Evolutionary conservation across 352 stramenopile genomes (phyloP), one percentile per base, ranked within the genome.

Genomic region (Phytophthora pistaciae): DNA sequence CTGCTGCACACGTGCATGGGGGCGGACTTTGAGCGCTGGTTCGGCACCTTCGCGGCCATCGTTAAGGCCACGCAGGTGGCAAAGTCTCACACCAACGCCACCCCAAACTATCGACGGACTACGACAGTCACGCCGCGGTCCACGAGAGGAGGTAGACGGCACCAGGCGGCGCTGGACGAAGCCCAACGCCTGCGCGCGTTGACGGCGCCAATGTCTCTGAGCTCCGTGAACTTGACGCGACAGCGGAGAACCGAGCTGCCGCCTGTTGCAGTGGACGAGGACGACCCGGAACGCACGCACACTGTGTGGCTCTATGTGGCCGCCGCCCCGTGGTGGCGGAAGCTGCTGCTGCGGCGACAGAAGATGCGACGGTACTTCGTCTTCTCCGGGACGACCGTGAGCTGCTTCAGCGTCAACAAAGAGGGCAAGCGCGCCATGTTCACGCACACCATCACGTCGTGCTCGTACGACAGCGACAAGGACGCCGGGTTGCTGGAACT

Each of bases 321-420:
- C 31, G 42, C 78, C 31, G 70, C 63, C n/a, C 66, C 77, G 14
- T 83, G 77, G 79, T 89, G 81, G 81, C 56, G 55, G 8, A 60
- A 75, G 18, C 40, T 74, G 27, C 20, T 79, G 42, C 20, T 66
- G 21, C 44, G 62, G 56, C 52, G 68, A 13, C 66, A 70, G 3
- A 59, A 59, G 0, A 60, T 75, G 25, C 38, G 73, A 36, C 57
- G 63, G 21, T 84, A 85, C 60, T 82, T 87, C 21, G 79, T 87
- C 38, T 72, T 88, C 54, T 84, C 72, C 5, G 75, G 70, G 3
- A 64, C 56, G 18, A 83, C 48, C 11, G 54, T 87, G 40, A 86
- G 82, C 75, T 84, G 77, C 61, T 90, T 90, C 62, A 69, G 61
- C 42, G 73, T 87, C 11, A 90, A 90, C 64, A 81, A 79, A 48